Evolutionary conservation across 1,284 basidiomycete species (phyloP), one percentile per base, ranked within the genome.

Genomic region (Rhodotorula sp.): DNA sequence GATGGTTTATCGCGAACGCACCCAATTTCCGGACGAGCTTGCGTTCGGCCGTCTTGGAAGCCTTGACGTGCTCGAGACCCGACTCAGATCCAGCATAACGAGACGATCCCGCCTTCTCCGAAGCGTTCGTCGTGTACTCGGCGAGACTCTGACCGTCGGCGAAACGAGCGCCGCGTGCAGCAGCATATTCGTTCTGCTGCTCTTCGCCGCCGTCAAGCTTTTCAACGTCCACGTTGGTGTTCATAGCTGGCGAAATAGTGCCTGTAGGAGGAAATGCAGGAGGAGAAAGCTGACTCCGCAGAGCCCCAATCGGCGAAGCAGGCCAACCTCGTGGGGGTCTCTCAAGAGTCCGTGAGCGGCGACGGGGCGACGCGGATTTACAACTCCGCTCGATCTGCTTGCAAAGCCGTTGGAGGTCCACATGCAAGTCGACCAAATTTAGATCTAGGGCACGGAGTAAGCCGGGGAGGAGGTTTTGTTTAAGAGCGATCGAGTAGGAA

Each of bases 21-120:
- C 80, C 81, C 18, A 81, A 73, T 69, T 82, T 82, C 44, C 74
- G 37, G 6, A 82, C 62, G 14, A 82, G 74, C 66, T 69, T 77
- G 44, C 79, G 75, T 68, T 80, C 80, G 0, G 77, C 77, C 60
- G 75, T 75, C 24, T 72, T 71, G 10, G 55, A 67, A 60, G 77
- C 79, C 6, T 68, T 71, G 26, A 66, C 68, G 60, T 77, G 74
- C 22, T 74, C 76, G 30, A 76, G 66, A 20, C 80, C 80, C 29
- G 77, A 73, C 7, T 74, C 73, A 30, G 75, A 77, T 26, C 63
- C 65, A 33, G 79, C 78, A 57, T 79, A 78, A 14, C 67, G 56
- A 14, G 76, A 77, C n/a, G 74, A 67, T 20, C 62, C 64, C 8
- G 62, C 77, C 70, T 80, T 79, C 51, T 80, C 78, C 2, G 75